Evolutionary conservation across 768 basidiomycete genomes (phyloP).

Genomic region (Amanita inopinata): DNA sequence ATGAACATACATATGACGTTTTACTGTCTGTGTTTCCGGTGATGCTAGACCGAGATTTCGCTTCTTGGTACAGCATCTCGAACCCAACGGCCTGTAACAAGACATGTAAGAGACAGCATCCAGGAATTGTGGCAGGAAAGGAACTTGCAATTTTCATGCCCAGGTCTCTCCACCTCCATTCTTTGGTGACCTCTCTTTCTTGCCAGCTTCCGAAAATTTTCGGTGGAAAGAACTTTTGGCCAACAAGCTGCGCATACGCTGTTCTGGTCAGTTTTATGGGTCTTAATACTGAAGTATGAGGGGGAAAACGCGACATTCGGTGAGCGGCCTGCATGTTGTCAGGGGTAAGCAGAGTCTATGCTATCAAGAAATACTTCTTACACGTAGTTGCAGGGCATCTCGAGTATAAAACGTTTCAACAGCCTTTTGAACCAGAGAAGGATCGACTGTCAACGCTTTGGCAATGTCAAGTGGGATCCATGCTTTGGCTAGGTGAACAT

Average conservation of each 20-base stretch:
- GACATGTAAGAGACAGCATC: neutral
- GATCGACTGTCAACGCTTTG: conserved; percentile 52
- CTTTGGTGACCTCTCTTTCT: conserved; percentile 50
- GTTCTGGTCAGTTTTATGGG: conserved; percentile 77
- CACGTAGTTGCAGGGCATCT: conserved; percentile 82
- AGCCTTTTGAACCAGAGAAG: conserved; percentile 73
- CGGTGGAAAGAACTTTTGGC: conserved; percentile 89
- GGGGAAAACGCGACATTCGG: conserved; percentile 85
- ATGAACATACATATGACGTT: conserved; percentile 37
- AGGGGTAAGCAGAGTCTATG: too few relatives aligned
- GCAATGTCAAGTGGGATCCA: conserved; percentile 78
- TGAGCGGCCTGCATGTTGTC: conserved; percentile 81
- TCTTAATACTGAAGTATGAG: conserved; percentile 49
- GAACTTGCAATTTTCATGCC: conserved; percentile 85
- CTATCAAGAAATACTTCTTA: conserved; percentile 21
- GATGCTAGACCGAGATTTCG: conserved; percentile 43
- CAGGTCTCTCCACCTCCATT: conserved; percentile 73
- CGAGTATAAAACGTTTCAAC: conserved; percentile 93
- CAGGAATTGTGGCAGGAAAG: conserved; percentile 6
- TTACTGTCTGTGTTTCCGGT: conserved; percentile 26
- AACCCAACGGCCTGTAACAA: conserved; percentile 75
- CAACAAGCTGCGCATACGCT: conserved; percentile 86
- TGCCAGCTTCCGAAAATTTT: conserved; percentile 75
- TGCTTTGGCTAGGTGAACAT: conserved; percentile 69
- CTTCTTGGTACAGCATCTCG: conserved; percentile 92